These are phyloP conservation scores for Boletus sp. DNA, from an alignment of 768 basidiomycete genomes.

Conservation along the genomic window DNA sequence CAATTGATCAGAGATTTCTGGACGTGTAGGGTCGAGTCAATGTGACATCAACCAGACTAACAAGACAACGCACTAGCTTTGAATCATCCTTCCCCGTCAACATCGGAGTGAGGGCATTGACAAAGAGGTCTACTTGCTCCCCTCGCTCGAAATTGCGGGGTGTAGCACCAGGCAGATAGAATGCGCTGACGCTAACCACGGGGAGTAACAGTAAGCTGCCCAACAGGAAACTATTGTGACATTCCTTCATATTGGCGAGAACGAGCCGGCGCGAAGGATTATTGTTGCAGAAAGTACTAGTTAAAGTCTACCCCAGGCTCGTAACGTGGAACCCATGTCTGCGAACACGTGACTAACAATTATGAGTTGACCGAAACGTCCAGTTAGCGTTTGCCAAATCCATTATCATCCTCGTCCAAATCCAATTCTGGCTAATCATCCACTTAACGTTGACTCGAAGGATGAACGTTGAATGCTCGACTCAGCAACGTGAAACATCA, in stretches of 20 bases:
- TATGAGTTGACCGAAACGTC: too few species aligned
- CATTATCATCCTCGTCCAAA: background rate
- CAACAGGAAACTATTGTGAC: slow-evolving; percentile 7
- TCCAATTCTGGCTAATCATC: background rate
- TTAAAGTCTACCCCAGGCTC: too few species aligned
- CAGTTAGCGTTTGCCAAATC: background rate
- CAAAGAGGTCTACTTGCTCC: slow-evolving; percentile 75
- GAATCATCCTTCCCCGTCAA: slow-evolving; percentile 62
- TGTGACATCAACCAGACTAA: background rate
- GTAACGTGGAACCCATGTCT: slow-evolving; percentile 4
- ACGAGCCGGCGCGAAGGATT: background rate
- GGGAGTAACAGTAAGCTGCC: slow-evolving; percentile 21
- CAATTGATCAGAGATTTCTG: slow-evolving; percentile 93
- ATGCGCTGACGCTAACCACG: slow-evolving; percentile 45
- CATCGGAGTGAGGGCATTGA: slow-evolving; percentile 91
- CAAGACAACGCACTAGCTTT: slow-evolving; percentile 59
- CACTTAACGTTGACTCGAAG: background rate
- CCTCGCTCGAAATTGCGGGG: slow-evolving; percentile 76
- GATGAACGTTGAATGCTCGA: background rate
- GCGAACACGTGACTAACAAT: slow-evolving; percentile 18
- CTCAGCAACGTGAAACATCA: background rate
- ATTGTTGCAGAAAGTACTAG: background rate
- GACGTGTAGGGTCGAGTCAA: slow-evolving; percentile 5
- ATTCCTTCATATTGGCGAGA: slow-evolving; percentile 22
- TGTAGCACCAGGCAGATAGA: slow-evolving; percentile 91